Base-by-base conservation (phyloP, 1,139 yeast species). In the Kodamaea fungicola region DNA sequence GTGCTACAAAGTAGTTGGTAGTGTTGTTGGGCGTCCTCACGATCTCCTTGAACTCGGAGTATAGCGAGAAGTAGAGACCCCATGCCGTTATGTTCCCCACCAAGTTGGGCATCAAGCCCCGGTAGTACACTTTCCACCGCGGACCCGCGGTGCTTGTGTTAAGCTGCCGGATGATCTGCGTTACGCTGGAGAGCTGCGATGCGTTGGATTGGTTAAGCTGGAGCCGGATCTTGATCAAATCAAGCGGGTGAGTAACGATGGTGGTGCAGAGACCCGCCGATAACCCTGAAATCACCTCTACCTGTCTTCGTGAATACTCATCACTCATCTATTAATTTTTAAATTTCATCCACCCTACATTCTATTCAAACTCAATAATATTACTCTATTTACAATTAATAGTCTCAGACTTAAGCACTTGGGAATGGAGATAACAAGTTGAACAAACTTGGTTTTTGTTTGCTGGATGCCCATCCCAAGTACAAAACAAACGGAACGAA, bases 401-500 rank as follows among this genome's bases (percentile, higher is more conserved):
- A 16, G n/a, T 9, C 23, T 30, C 27, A 21, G 19, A 31, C 36
- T 62, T 72, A 83, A 55, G 83, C 84, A 51, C 88, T 78, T 61
- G 95, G 95, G 56, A 86, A 73, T 29, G 85, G 85, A 49, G 83
- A 75, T 54, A 79, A 71, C 54, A 82, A 76, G 71, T 78, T 79
- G 66, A 90, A 74, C 57, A 89, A 70, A 48, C 82, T 80, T 47
- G 97, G 97, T 66, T 83, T 86, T 63, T 83, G 85, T 42, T 88
- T 75, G 46, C 94, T 80, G 51, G 86, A 80, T 44, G 86, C 72
- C 96, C 96, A 90, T 31, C 96, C 97, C 57, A 92, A 72, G 71
- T 92, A 92, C 56, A 92, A 73, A 48, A 92, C 83, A 58, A 92
- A 85, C 43, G 98, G 98, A 54, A 92, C 83, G 86, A 95, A 92